Evolutionary conservation across 768 basidiomycete species (phyloP).

Genomic region (Phlebiopsis gigantea): DNA sequence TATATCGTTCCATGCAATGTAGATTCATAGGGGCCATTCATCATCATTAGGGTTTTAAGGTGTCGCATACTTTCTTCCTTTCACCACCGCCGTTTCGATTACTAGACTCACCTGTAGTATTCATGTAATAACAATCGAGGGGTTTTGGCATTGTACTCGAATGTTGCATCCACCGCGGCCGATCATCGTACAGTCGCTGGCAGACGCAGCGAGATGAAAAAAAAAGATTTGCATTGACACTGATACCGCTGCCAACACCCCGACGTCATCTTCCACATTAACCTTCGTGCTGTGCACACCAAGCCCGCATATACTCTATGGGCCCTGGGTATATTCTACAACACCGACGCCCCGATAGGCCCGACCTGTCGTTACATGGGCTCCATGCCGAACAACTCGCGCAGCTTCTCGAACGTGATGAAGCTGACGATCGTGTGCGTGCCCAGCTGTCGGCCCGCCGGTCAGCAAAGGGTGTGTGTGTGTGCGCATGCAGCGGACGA

Average conservation of each 20-base stretch:
- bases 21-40: neutral
- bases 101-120: no score
- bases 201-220: neutral
- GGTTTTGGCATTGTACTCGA: neutral
- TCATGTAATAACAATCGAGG: neutral
- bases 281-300: neutral
- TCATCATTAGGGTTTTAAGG: neutral
- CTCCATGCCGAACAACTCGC: slow-evolving; percentile 26
- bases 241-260: no score
- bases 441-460: slow-evolving; percentile 23
- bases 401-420: slow-evolving; percentile 29
- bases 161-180: neutral
- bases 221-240: neutral
- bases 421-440: slow-evolving; percentile 32
- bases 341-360: neutral
- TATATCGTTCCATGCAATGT: neutral
- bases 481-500: neutral
- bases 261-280: neutral
- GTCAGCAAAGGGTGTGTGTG: no score
- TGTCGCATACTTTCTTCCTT: neutral
- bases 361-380: slow-evolving; percentile 22
- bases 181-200: no score
- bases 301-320: neutral
- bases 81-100: neutral
- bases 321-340: slow-evolving; percentile 2